Conservation (phyloP, 441 rosid species). For the Eruca vesicaria region DNA sequence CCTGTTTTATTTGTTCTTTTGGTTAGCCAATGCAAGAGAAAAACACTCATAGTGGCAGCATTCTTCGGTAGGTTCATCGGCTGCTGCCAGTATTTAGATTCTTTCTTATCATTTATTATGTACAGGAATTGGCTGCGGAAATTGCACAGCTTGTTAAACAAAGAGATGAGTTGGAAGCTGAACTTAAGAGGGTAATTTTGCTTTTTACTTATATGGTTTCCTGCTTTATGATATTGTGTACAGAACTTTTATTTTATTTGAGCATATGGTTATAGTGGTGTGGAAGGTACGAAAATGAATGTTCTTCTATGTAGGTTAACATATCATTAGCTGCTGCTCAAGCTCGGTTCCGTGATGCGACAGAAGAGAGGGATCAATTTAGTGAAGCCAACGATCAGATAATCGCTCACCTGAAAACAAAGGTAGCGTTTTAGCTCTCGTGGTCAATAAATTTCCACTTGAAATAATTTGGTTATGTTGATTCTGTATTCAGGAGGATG, state of each 20-base stretch:
- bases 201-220: not conserved
- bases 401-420: slow-evolving; percentile 71
- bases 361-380: slow-evolving; percentile 95
- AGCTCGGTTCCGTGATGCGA: slow-evolving; percentile 72
- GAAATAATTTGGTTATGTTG: slow-evolving; percentile 12
- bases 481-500: slow-evolving; percentile 72
- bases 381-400: slow-evolving; percentile 94
- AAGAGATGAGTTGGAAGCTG: slow-evolving; percentile 89
- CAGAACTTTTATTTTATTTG: not conserved
- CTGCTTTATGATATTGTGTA: slow-evolving; percentile 1
- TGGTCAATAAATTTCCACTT: not conserved
- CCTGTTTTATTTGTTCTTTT: not conserved
- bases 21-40: not conserved
- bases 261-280: not conserved
- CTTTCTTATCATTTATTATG: slow-evolving; percentile 9
- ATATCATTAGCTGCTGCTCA: slow-evolving; percentile 90
- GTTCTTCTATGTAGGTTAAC: slow-evolving; percentile 56
- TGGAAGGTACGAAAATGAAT: not conserved
- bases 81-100: slow-evolving; percentile 20
- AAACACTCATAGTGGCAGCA: not conserved
- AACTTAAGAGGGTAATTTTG: slow-evolving; percentile 68
- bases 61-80: slow-evolving; percentile 1
- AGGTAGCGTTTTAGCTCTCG: slow-evolving; percentile 48
- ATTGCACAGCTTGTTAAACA: slow-evolving; percentile 70
- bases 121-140: slow-evolving; percentile 81